These are phyloP conservation scores for Acacia pycnantha DNA, from an alignment of 331 rosid genomes.

Conservation along the genomic window DNA sequence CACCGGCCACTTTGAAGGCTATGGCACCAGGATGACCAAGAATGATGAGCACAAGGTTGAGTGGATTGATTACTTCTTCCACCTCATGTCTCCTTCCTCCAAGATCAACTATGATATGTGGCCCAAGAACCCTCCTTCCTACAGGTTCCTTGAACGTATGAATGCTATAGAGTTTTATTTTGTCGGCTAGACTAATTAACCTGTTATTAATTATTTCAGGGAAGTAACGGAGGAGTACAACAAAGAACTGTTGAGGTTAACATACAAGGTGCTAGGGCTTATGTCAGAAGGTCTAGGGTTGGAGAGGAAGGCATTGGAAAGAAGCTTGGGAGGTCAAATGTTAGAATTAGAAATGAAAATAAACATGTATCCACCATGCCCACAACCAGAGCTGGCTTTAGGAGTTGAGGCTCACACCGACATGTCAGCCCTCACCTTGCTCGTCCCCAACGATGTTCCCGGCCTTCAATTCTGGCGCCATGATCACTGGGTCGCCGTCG, in stretches of 20 bases:
- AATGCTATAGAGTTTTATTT: neutral
- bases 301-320: constrained; percentile 41
- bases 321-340: constrained; percentile 43
- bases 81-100: constrained; percentile 49
- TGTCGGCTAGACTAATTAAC: neutral
- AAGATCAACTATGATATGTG: constrained; percentile 43
- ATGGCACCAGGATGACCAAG: constrained; percentile 69
- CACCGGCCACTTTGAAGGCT: constrained; percentile 53
- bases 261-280: constrained; percentile 43
- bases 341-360: constrained; percentile 70
- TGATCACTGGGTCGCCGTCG: constrained; percentile 45
- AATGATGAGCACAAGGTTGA: constrained; percentile 57
- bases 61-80: constrained; percentile 73
- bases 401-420: constrained; percentile 84
- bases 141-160: constrained; percentile 36
- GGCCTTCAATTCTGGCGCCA: constrained; percentile 66
- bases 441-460: constrained; percentile 53
- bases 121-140: constrained; percentile 54
- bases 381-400: constrained; percentile 63
- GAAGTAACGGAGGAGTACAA: constrained; percentile 54
- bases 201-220: constrained; percentile 23
- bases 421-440: constrained; percentile 63
- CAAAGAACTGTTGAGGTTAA: constrained; percentile 43
- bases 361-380: constrained; percentile 75
- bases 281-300: constrained; percentile 56